A percentile compares a stretch with the other conserved stretches of the same genome.
phyloP scores from a whole-genome alignment of 1,284 basidiomycete species.

The Coniferiporia weirii region DNA sequence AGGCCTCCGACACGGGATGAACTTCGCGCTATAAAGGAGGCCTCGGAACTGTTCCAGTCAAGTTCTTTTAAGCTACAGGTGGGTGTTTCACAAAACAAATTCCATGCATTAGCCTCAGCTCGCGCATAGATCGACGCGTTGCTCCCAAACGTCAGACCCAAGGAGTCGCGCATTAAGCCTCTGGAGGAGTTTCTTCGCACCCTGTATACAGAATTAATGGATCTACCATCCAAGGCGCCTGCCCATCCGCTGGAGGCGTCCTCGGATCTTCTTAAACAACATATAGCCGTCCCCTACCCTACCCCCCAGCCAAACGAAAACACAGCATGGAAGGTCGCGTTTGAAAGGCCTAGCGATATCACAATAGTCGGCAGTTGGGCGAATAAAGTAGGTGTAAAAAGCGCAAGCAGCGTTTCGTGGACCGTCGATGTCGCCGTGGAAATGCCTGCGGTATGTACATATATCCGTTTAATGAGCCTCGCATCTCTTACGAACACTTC shows the following conservation, averaged over 20 bases:
- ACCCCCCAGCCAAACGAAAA: constrained; percentile 62
- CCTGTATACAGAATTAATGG: constrained; percentile 55
- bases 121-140: constrained; percentile 69
- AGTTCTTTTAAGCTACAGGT: constrained; percentile 82
- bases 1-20: constrained; percentile 67
- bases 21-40: constrained; percentile 70
- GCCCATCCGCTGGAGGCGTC: constrained; percentile 63
- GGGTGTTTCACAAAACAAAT: constrained; percentile 18
- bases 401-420: constrained; percentile 59
- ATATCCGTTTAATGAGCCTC: constrained; percentile 9
- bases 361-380: constrained; percentile 74
- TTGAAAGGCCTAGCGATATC: constrained; percentile 62
- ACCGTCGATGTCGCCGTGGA: constrained; percentile 80
- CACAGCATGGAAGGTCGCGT: constrained; percentile 72
- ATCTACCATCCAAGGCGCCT: constrained; percentile 52
- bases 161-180: constrained; percentile 45
- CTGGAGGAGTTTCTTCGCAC: constrained; percentile 61
- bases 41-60: constrained; percentile 76
- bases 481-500: constrained; percentile 5
- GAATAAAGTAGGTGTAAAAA: constrained; percentile 60
- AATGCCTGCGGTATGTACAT: constrained; percentile 72
- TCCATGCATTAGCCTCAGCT: constrained; percentile 21
- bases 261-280: constrained; percentile 45
- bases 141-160: constrained; percentile 73
- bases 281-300: constrained; percentile 54